A percentile compares a stretch with the other conserved stretches of the same genome.
These are phyloP conservation scores for Endocalyx cinctus DNA, from an alignment of 2,329 filamentous ascomycete genomes.

Conservation along the genomic window DNA sequence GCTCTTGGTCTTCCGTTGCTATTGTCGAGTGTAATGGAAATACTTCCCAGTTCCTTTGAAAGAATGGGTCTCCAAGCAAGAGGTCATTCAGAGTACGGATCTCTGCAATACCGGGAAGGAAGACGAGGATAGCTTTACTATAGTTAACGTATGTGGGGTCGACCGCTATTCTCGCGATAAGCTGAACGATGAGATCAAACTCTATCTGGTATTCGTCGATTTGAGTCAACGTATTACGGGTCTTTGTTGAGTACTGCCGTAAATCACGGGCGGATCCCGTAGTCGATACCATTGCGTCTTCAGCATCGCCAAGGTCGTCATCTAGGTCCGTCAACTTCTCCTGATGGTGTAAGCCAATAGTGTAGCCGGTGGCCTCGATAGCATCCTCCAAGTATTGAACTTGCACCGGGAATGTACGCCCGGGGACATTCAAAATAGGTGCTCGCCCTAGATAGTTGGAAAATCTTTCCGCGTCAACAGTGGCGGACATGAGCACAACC, in stretches of 20 bases:
- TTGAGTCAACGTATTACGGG: conserved; percentile 66
- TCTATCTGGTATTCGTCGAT: conserved; percentile 92
- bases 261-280: conserved; percentile 61
- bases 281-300: conserved; percentile 46
- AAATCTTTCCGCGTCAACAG: conserved; percentile 87
- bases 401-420: conserved; percentile 87
- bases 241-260: conserved; percentile 69
- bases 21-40: conserved; percentile 93
- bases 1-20: conserved; percentile 92
- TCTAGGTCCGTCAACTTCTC: conserved; percentile 59
- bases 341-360: conserved; percentile 43
- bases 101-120: conserved; percentile 90
- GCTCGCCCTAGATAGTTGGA: conserved; percentile 83
- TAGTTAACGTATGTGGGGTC: conserved; percentile 62
- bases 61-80: conserved; percentile 70
- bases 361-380: conserved; percentile 78
- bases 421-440: conserved; percentile 84
- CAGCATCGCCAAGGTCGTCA: conserved; percentile 51
- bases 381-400: conserved; percentile 90
- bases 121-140: conserved; percentile 90
- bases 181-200: conserved; percentile 75
- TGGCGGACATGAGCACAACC: conserved; percentile 95
- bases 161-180: conserved; percentile 72
- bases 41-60: conserved; percentile 74
- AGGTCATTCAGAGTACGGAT: conserved; percentile 86